Percentiles rank a stretch among this genome's conserved stretches.
Conservation (phyloP, 495 filamentous ascomycete species). For the Xylaria castorea region DNA sequence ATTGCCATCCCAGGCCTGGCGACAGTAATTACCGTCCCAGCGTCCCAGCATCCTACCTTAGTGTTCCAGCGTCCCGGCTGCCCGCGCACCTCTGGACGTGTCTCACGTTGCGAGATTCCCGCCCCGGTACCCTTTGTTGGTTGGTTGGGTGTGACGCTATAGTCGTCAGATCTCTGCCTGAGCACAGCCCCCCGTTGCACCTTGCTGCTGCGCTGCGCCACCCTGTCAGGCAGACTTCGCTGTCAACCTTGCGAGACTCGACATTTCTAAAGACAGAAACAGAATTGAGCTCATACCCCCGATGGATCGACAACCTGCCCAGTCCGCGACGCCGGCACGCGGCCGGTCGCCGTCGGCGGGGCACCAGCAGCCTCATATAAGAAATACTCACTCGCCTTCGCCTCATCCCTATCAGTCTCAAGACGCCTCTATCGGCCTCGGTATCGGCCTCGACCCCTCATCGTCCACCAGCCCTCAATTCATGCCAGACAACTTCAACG, state of each 20-base stretch:
- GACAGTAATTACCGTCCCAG: not conserved
- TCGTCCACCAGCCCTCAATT: constrained; percentile 43
- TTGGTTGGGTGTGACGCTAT: constrained; percentile 23
- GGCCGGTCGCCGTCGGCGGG: constrained; percentile 56
- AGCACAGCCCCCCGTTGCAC: constrained; percentile 41
- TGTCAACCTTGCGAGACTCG: constrained; percentile 41
- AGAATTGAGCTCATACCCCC: constrained; percentile 28
- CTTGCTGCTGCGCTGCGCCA: constrained; percentile 41
- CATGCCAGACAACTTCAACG: constrained; percentile 45
- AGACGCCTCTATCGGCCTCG: constrained; percentile 54
- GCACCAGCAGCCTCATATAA: constrained; percentile 58
- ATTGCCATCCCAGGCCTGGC: constrained; percentile 5
- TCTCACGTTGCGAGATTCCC: constrained; percentile 26
- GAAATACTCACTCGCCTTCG: constrained; percentile 56
- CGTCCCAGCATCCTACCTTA: not conserved
- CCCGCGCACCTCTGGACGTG: constrained; percentile 3
- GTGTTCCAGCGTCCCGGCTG: not conserved
- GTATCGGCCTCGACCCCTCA: constrained; percentile 52
- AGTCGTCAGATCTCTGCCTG: constrained; percentile 33
- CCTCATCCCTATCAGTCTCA: constrained; percentile 53
- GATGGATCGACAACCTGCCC: constrained; percentile 56
- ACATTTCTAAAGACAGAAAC: constrained; percentile 47
- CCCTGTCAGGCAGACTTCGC: constrained; percentile 41
- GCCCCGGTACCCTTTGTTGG: constrained; percentile 8
- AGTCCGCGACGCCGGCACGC: constrained; percentile 46